phyloP scores from a whole-genome alignment of 768 basidiomycete genomes.

The Phylloporus sp. region DNA sequence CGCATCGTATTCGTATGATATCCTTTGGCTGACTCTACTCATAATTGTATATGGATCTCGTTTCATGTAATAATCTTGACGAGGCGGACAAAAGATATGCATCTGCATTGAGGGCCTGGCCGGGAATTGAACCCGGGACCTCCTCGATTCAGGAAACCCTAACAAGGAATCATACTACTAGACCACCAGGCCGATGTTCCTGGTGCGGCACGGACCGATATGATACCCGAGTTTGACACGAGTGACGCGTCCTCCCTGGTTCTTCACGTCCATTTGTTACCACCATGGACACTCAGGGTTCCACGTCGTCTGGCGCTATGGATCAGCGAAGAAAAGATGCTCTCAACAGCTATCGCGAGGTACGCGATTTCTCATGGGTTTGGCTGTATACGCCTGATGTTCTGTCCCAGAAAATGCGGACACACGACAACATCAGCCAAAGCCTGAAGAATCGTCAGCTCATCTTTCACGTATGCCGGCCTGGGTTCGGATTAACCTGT shows the following conservation, averaged over 20 bases:
- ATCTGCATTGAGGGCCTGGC: constrained; percentile 38
- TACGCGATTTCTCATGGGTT: constrained; percentile 25
- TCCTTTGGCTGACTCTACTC: constrained; percentile 11
- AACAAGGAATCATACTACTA: constrained; percentile 54
- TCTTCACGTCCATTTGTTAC: constrained; percentile 8
- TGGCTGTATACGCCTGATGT: background rate
- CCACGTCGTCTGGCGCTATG: constrained; percentile 55
- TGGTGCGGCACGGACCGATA: fast-evolving
- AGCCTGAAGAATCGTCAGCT: constrained; percentile 84
- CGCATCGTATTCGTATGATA: constrained; percentile 8
- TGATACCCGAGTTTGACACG: background rate
- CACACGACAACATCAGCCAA: constrained; percentile 82
- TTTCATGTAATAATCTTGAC: background rate
- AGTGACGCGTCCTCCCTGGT: constrained; percentile 26
- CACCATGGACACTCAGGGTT: constrained; percentile 28
- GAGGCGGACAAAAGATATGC: background rate
- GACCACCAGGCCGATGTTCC: constrained; percentile 40
- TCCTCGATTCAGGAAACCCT: constrained; percentile 45
- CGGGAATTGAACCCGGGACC: constrained; percentile 60
- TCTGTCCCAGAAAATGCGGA: constrained; percentile 80
- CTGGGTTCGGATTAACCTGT: background rate
- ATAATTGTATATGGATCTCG: background rate
- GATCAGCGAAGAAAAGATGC: constrained; percentile 72
- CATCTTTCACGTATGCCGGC: background rate
- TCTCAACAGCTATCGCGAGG: constrained; percentile 72